Evolutionary conservation across 1,284 basidiomycete genomes (phyloP), one percentile per base, ranked within the genome.

Genomic region (Tylopilus orsonianus): DNA sequence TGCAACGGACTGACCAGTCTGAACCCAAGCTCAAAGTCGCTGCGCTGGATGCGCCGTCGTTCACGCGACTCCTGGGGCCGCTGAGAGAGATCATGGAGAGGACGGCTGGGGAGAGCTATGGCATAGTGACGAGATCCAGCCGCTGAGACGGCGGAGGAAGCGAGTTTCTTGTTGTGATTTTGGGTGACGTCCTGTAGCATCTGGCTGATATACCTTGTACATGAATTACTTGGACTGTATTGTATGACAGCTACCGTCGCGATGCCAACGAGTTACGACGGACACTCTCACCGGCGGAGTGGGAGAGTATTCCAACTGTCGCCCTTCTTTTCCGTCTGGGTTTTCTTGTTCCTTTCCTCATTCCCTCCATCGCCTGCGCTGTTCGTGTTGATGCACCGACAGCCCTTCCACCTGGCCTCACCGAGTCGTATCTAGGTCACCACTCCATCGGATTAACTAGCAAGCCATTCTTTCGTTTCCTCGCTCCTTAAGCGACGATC

Each of bases 21-120:
- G 69, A 74, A 47, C 73, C 83, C 20, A 90, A 86, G 67, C 77
- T 97, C 42, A 91, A 93, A 64, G 93, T 98, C 20, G 97, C 94
- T 19, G 91, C 93, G 5, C 77, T 99, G 57, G 93, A 94, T 59
- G 93, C 94, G 46, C 82, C 91, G 55, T 92, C 96, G 3, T 99
- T 99, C 66, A 97, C 93, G 7, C 85, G 96, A 42, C 75, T 99
- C 24, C 81, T 99, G 32, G 96, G 97, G 5, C 95, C 95, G 9
- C 70, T 93, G 51, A 80, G 89, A 36, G 90, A 91, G 60, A 85
- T 94, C 61, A 89, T 94, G 88, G 88, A 91, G 63, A 80, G 89
- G 38, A 85, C 88, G 57, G 91, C 90, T 16, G 74, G 76, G 4
- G 71, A 75, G 54, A 73, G 80, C 26, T 80, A 80, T 56, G 73